Evolutionary conservation across 441 rosid genomes (phyloP), one percentile per base, ranked within the genome.

Genomic region (Eutrema salsugineum): DNA sequence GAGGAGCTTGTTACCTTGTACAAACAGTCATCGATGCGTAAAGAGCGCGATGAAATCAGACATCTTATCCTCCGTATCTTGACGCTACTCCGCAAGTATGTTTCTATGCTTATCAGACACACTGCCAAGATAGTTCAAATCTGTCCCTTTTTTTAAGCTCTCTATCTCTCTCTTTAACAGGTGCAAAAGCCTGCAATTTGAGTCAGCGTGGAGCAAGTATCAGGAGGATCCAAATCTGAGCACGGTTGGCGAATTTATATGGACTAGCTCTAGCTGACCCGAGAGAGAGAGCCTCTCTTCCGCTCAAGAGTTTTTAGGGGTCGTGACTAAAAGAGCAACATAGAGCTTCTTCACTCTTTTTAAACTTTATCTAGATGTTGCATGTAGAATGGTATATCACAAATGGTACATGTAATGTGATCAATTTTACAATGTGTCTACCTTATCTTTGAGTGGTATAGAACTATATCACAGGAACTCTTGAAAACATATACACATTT

Each of bases 1-100:
- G 88, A 85, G 73, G 97, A 90, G 74, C 96, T 89, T 40, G 80
- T 83, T 64, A 62, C 73, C n/a, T 66, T 88, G 60, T 83, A 82
- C 72, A 90, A 91, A 80, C 90, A 87, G 68, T 88, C 91, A 22
- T 88, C 96, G 0, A 50, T 88, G 43, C 87, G 79, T 78, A 80
- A 57, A 32, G 85, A 82, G 30, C 86, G 93, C 2, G 86, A 87
- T 77, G 89, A 85, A 47, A 90, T 94, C 33, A 85, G 92, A 83
- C 42, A 66, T n/a, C 59, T 72, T 46, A 79, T 88, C 71, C 70
- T 84, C 44, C 82, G 81, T 76, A 79, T 85, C 78, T 70, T 90
- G 74, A 59, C 61, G 78, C 77, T 88, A 79, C 92, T 91, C 33
- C 85, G 81, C 73, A 76, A 85, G 96, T 91, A 85, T 80, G 93